Evolutionary conservation across 1,284 basidiomycete species (phyloP).

Genomic region (Fomitopsis pinicola): DNA sequence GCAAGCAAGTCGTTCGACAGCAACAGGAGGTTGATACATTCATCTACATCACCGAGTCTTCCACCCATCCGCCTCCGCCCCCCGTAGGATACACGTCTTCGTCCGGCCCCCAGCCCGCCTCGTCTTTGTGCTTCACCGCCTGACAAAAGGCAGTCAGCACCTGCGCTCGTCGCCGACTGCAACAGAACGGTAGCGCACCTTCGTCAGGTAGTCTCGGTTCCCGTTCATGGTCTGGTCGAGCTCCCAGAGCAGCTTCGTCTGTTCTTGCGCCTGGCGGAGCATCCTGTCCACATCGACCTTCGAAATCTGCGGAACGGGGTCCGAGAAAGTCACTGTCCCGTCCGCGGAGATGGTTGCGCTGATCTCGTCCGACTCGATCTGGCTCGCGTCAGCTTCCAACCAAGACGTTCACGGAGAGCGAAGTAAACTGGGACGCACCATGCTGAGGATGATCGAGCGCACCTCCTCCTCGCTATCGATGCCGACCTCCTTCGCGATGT

Average conservation of each 20-base stretch:
- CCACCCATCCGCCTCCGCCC: constrained; percentile 15
- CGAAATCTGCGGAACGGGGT: constrained; percentile 55
- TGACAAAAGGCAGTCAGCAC: constrained; percentile 1
- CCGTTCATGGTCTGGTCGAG: constrained; percentile 56
- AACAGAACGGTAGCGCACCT: constrained; percentile 36
- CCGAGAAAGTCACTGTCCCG: constrained; percentile 70
- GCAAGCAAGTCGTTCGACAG: neutral
- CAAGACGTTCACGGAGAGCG: neutral
- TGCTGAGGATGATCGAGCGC: constrained; percentile 56
- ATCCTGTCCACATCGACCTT: constrained; percentile 63
- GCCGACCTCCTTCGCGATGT: constrained; percentile 62
- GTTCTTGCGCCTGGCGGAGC: constrained; percentile 55
- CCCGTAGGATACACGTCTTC: constrained; percentile 22
- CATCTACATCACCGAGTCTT: constrained; percentile 9
- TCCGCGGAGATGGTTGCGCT: constrained; percentile 57
- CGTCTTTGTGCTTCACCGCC: constrained; percentile 28
- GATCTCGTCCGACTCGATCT: constrained; percentile 71
- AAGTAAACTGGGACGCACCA: constrained; percentile 46
- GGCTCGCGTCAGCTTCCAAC: neutral
- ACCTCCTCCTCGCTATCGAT: constrained; percentile 53
- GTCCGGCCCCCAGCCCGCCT: constrained; percentile 21
- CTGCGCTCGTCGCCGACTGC: neutral
- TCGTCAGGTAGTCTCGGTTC: constrained; percentile 63
- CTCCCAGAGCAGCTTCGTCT: constrained; percentile 43
- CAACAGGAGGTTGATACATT: neutral